These are phyloP conservation scores for Chaetomiaceae sp. DNA, from an alignment of 2,329 filamentous ascomycete species.

Conservation along the genomic window DNA sequence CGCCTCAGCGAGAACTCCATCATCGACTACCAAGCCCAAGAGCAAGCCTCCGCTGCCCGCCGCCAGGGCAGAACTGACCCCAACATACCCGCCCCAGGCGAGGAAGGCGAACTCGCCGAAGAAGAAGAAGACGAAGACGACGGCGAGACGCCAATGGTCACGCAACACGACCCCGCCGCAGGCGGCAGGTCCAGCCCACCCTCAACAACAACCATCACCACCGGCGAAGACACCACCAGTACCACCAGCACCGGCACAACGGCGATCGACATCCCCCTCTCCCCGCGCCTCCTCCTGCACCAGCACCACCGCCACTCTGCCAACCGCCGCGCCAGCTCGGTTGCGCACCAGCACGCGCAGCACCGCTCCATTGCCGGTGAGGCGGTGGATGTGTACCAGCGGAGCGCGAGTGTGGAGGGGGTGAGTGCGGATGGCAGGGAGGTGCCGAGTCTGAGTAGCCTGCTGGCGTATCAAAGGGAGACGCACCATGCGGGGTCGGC, in stretches of 20 bases:
- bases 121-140: conserved; percentile 31
- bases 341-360: conserved; percentile 50
- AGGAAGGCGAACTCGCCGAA: conserved; percentile 28
- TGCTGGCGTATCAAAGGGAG: conserved; percentile 49
- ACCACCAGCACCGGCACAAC: conserved; percentile 33
- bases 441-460: conserved; percentile 59
- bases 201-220: conserved; percentile 28
- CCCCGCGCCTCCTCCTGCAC: conserved; percentile 53
- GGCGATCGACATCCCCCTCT: conserved; percentile 70
- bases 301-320: conserved; percentile 45
- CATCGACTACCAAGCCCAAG: conserved; percentile 55
- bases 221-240: background rate
- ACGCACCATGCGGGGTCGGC: background rate
- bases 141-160: conserved; percentile 31
- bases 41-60: conserved; percentile 26
- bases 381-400: conserved; percentile 55
- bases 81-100: conserved; percentile 25
- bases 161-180: conserved; percentile 9
- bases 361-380: conserved; percentile 55
- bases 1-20: conserved; percentile 89
- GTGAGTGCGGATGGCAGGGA: conserved; percentile 53
- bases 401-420: conserved; percentile 61
- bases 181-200: conserved; percentile 28
- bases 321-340: conserved; percentile 65
- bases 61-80: conserved; percentile 24